phyloP scores from a whole-genome alignment of 1,284 basidiomycete genomes.

The Schizopora paradoxa region DNA sequence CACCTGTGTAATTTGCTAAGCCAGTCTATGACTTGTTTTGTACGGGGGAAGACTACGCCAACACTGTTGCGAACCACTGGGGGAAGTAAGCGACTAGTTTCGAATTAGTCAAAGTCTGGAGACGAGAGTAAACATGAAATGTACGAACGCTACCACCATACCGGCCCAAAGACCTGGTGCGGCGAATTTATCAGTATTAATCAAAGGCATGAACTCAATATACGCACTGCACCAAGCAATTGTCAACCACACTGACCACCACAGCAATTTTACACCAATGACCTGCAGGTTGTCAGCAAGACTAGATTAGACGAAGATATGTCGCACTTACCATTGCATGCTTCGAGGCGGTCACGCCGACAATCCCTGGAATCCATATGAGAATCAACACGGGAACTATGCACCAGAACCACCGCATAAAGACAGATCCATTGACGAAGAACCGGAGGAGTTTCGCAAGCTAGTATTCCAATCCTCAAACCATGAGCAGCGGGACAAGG shows the following conservation, averaged over 20 bases:
- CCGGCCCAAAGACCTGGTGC: constrained; percentile 58
- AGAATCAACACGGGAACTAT: constrained; percentile 68
- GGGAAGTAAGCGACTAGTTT: constrained; percentile 51
- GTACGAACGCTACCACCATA: constrained; percentile 58
- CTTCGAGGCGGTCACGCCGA: constrained; percentile 57
- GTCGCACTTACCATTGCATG: constrained; percentile 43
- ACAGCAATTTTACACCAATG: constrained; percentile 61
- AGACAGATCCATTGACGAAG: constrained; percentile 70
- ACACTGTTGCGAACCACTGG: constrained; percentile 55
- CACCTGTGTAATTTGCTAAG: constrained; percentile 60
- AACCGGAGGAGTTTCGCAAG: constrained; percentile 62
- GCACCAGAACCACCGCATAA: constrained; percentile 78
- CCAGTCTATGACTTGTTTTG: constrained; percentile 75
- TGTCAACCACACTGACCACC: constrained; percentile 87
- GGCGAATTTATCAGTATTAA: too few species aligned
- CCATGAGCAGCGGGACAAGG: too few species aligned
- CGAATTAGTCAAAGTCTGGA: too few species aligned
- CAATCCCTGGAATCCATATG: constrained; percentile 75
- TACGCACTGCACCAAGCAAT: constrained; percentile 68
- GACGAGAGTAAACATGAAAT: too few species aligned
- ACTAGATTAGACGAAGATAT: background rate
- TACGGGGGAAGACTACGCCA: constrained; percentile 65
- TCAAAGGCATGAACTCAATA: constrained; percentile 2
- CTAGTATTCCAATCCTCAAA: too few species aligned
- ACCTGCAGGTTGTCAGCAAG: constrained; percentile 49